phyloP scores from a whole-genome alignment of 1,284 basidiomycete genomes.

The Austropuccinia psidii region DNA sequence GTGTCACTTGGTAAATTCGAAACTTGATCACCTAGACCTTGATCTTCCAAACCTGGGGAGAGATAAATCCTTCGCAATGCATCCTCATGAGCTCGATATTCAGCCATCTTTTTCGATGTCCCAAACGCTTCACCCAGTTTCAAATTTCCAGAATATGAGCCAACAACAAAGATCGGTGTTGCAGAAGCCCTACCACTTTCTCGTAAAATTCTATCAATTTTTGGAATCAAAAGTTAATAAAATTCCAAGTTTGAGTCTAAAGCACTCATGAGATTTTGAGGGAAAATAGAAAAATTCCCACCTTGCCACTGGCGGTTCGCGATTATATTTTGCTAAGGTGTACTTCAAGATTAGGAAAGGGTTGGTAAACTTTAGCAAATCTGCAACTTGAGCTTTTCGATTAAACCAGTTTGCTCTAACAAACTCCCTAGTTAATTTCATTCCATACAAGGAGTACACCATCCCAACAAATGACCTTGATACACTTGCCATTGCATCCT shows the following conservation, averaged over 20 bases:
- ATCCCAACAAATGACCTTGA: conserved; percentile 53
- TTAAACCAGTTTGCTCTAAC: conserved; percentile 75
- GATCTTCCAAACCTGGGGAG: conserved; percentile 13
- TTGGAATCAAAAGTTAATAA: neutral
- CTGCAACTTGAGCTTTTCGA: conserved; percentile 50
- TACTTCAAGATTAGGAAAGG: conserved; percentile 47
- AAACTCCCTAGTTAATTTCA: conserved; percentile 71
- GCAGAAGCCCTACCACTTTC: conserved; percentile 85
- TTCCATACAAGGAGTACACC: conserved; percentile 62
- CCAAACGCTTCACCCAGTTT: conserved; percentile 94
- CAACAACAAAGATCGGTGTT: conserved; percentile 85
- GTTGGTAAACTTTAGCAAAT: conserved; percentile 61
- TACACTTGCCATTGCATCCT: conserved; percentile 49
- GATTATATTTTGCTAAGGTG: conserved; percentile 46
- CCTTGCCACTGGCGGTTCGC: conserved; percentile 52
- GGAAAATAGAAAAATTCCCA: conserved; percentile 42
- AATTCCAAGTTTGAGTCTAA: neutral
- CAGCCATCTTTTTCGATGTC: conserved; percentile 85
- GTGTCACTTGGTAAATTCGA: conserved; percentile 24
- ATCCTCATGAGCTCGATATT: conserved; percentile 59
- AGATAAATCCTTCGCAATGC: conserved; percentile 30
- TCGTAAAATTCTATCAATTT: conserved; percentile 57
- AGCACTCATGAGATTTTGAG: neutral
- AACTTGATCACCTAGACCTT: neutral
- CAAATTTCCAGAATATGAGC: conserved; percentile 71